Evolutionary conservation across 2,329 filamentous ascomycete species (phyloP).

Genomic region (Aspergillus nomiae): DNA sequence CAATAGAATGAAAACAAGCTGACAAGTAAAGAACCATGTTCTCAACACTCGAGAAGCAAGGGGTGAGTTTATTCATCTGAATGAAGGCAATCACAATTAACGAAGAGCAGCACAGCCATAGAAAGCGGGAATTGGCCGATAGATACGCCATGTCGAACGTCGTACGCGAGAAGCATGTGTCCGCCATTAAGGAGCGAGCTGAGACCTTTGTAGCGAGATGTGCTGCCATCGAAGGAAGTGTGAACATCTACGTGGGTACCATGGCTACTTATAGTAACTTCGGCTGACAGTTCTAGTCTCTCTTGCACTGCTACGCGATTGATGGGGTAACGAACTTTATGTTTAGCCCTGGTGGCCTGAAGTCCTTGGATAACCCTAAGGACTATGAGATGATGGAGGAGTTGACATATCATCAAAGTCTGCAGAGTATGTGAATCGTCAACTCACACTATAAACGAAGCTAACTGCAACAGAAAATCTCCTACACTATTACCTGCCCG

Average conservation of each 20-base stretch:
- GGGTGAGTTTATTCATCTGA: background rate
- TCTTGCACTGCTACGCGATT: conserved; percentile 67
- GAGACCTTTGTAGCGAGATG: conserved; percentile 59
- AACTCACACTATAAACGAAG: background rate
- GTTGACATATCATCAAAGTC: conserved; percentile 66
- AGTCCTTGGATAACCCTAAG: conserved; percentile 57
- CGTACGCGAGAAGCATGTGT: conserved; percentile 57
- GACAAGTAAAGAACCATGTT: conserved; percentile 16
- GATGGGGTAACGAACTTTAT: conserved; percentile 70
- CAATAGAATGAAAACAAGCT: background rate
- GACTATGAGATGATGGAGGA: conserved; percentile 70
- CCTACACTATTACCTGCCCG: conserved; percentile 59
- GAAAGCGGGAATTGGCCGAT: conserved; percentile 66
- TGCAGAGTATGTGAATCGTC: conserved; percentile 58
- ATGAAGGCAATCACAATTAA: conserved; percentile 2
- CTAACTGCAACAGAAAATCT: conserved; percentile 56
- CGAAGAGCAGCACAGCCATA: conserved; percentile 57
- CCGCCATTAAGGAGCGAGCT: conserved; percentile 61
- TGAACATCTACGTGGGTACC: conserved; percentile 63
- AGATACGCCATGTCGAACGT: conserved; percentile 70
- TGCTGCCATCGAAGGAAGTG: conserved; percentile 44
- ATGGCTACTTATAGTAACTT: conserved; percentile 17
- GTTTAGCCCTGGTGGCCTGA: conserved; percentile 66
- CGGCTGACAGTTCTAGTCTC: conserved; percentile 26
- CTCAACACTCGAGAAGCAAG: conserved; percentile 19